Conservation (phyloP, 1,284 basidiomycete species). For the Ceratobasidium sp. region DNA sequence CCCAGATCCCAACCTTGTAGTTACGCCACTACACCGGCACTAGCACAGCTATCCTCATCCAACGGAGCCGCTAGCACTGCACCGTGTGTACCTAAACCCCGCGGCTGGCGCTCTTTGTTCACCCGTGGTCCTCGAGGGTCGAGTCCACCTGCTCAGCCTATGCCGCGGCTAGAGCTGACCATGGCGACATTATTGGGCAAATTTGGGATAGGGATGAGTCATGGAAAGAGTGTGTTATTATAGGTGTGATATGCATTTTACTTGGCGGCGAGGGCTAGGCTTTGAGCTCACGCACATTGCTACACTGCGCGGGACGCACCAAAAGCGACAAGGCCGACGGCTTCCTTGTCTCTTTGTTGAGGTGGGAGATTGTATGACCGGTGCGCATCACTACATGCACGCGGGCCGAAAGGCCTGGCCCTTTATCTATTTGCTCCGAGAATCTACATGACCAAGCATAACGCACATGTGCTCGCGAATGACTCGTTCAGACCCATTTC, state of each 20-base stretch:
- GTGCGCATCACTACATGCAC: no score
- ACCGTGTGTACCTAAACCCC: not conserved
- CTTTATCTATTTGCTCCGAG: not conserved
- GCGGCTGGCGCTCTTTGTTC: slow-evolving; percentile 7
- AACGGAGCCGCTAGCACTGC: not conserved
- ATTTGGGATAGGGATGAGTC: not conserved
- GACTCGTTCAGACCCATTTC: not conserved
- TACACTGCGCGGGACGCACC: not conserved
- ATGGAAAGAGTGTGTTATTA: not conserved
- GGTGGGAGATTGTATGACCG: not conserved
- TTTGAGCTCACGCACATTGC: not conserved
- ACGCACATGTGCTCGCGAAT: not conserved
- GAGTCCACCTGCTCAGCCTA: slow-evolving; percentile 1
- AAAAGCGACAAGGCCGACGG: not conserved
- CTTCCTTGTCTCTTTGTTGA: not conserved
- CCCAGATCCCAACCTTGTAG: not conserved
- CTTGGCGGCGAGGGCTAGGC: not conserved
- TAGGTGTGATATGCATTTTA: not conserved
- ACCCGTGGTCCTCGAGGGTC: not conserved
- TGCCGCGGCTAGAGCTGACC: not conserved
- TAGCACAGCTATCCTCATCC: not conserved
- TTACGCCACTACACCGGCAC: not conserved
- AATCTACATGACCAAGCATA: not conserved
- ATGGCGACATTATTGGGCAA: not conserved
- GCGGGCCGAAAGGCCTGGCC: not conserved